These are phyloP conservation scores for Kwoniella dendrophila DNA, from an alignment of 768 basidiomycete genomes.

Conservation along the genomic window DNA sequence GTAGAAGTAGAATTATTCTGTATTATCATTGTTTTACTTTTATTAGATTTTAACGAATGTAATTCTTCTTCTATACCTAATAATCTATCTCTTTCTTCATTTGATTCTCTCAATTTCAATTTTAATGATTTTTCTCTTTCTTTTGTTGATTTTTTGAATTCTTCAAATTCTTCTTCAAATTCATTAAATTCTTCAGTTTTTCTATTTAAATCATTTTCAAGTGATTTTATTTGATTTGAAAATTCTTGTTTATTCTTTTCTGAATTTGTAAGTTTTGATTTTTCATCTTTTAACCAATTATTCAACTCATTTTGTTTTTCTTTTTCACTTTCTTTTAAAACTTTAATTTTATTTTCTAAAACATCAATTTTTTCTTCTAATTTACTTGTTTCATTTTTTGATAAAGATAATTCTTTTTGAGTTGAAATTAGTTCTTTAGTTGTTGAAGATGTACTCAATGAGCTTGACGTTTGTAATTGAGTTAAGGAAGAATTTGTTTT, in stretches of 20 bases:
- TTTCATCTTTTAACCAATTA: slow-evolving; percentile 25
- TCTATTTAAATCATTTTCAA: slow-evolving; percentile 31
- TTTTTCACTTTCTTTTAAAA: slow-evolving; percentile 36
- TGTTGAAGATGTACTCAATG: not conserved
- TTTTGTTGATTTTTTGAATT: slow-evolving; percentile 27
- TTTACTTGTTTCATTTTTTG: slow-evolving; percentile 17
- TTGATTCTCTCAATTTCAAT: slow-evolving; percentile 33
- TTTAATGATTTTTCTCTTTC: slow-evolving; percentile 42
- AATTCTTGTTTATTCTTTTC: slow-evolving; percentile 40
- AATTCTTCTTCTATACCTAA: slow-evolving; percentile 30
- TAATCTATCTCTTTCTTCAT: slow-evolving; percentile 29
- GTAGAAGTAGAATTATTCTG: too few species aligned
- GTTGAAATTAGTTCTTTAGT: slow-evolving; percentile 13
- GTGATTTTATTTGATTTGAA: slow-evolving; percentile 26
- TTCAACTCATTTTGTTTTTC: slow-evolving; percentile 37
- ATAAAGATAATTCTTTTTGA: slow-evolving; percentile 21
- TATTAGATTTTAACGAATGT: slow-evolving; percentile 13
- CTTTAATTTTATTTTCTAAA: slow-evolving; percentile 31
- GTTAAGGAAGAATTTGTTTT: slow-evolving; percentile 33
- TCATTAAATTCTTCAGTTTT: slow-evolving; percentile 37
- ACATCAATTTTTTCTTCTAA: slow-evolving; percentile 31
- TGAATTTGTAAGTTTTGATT: slow-evolving; percentile 29
- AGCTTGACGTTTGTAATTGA: slow-evolving; percentile 23
- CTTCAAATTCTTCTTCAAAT: slow-evolving; percentile 37
- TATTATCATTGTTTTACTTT: not conserved